Conservation (phyloP, 2,329 filamentous ascomycete genomes). For the Elsinoe batatas region DNA sequence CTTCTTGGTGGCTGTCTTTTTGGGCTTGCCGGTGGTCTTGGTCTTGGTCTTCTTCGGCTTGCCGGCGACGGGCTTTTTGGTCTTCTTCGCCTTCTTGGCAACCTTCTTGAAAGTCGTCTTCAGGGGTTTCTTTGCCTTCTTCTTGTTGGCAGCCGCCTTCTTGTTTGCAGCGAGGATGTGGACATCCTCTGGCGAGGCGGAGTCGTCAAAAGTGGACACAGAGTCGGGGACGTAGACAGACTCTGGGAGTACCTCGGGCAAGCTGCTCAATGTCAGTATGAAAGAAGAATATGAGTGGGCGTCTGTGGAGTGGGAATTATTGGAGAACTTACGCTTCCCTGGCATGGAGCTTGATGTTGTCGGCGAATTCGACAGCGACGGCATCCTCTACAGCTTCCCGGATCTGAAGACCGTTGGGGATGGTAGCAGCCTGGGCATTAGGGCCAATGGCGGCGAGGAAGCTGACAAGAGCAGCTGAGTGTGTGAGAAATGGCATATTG, state of each 20-base stretch:
- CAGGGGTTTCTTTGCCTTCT: neutral
- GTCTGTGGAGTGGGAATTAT: neutral
- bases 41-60: conserved; percentile 5
- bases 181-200: neutral
- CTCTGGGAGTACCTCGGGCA: neutral
- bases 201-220: neutral
- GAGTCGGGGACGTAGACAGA: neutral
- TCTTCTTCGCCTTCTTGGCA: neutral
- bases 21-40: neutral
- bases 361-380: neutral
- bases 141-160: neutral
- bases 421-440: neutral
- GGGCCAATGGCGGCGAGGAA: neutral
- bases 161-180: conserved; percentile 1
- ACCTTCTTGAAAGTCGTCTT: conserved; percentile 2
- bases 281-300: too few species aligned
- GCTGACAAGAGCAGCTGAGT: conserved; percentile 4
- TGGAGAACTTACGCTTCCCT: neutral
- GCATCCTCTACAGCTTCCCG: neutral
- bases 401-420: neutral
- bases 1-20: neutral
- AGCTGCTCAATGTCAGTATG: neutral
- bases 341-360: neutral
- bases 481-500: neutral
- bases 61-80: neutral